Base-by-base conservation (phyloP, 1,284 basidiomycete genomes). In the Heterobasidion parviporum region DNA sequence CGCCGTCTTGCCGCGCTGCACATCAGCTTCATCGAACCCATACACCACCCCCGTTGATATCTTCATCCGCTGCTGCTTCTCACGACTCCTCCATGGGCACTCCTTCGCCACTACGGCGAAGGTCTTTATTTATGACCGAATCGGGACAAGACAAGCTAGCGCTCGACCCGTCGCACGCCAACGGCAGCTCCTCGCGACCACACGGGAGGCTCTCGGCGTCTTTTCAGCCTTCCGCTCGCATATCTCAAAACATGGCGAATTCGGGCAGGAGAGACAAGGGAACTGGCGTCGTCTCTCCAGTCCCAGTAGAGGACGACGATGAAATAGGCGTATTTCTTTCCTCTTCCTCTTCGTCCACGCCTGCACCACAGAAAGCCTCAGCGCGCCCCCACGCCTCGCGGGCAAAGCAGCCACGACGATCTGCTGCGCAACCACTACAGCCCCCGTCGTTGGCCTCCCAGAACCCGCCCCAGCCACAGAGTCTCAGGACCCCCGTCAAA, bases 61-160 rank as follows among this genome's bases (percentile, higher is more conserved):
- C 60, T 60, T 72, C 16, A 33, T n/a, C 12, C 18, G 34, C 33
- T 66, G 44, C 70, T 59, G 56, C 70, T 50, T 79, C 72, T n/a
- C n/a, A 12, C 62, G 74, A 77, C 63, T 75, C 79, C 43, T 77
- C 81, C 50, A 78, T 84, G 76, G 74, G 81, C 57, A 79, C 83
- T 1, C 81, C 82, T 18, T 87, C 85, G 6, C 83, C 83, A 15
- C 74, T 82, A 57, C 74, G 78, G 54, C 62, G 72, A 72, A 61
- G 68, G 67, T 16, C 68, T 70, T 14, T 65, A 75, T 26, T 69
- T 77, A 64, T 60, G 69, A 59, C 53, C 60, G 60, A 58, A 57
- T 50, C 60, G 57, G 41, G 57, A 66, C 18, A 62, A 68, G 65
- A 38, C 63, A 63, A 44, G 52, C 61, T 41, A 54, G 62, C 52